These are phyloP conservation scores for Nicotiana sylvestris DNA, from an alignment of 257 asterid genomes.

Conservation along the genomic window DNA sequence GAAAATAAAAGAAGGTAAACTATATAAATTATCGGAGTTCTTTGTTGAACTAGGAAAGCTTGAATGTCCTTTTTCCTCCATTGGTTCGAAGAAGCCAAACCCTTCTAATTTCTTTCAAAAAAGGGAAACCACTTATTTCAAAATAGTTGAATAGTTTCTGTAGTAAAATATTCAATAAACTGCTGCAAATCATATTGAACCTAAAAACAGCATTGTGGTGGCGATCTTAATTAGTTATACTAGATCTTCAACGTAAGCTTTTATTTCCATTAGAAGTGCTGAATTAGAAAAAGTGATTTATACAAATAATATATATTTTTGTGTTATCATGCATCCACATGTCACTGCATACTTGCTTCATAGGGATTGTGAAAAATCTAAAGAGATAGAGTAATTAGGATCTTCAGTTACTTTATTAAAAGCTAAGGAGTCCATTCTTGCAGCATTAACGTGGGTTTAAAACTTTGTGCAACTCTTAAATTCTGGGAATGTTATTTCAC, in stretches of 20 bases:
- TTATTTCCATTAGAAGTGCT: background rate
- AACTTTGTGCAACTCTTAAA: too few relatives aligned
- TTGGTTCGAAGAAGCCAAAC: background rate
- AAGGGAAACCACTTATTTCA: background rate
- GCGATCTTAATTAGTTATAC: background rate
- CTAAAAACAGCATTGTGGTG: background rate
- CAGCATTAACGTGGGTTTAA: background rate
- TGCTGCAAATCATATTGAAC: background rate
- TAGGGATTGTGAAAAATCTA: background rate
- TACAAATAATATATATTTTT: background rate
- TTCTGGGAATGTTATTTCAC: background rate
- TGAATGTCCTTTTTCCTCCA: background rate
- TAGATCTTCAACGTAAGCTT: background rate
- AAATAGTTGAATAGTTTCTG: background rate
- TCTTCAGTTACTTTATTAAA: constrained; percentile 3
- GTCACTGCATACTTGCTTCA: constrained; percentile 1
- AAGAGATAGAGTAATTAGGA: background rate
- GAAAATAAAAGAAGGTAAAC: background rate
- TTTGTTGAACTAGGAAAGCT: background rate
- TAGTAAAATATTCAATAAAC: background rate
- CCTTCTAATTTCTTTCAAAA: background rate
- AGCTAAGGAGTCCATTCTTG: background rate
- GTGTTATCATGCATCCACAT: background rate
- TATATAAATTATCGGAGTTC: background rate
- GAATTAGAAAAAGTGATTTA: background rate